Percentiles rank a stretch among this genome's conserved stretches.
Conservation (phyloP, 2,329 filamentous ascomycete genomes). For the Phaeoacremonium minimum region DNA sequence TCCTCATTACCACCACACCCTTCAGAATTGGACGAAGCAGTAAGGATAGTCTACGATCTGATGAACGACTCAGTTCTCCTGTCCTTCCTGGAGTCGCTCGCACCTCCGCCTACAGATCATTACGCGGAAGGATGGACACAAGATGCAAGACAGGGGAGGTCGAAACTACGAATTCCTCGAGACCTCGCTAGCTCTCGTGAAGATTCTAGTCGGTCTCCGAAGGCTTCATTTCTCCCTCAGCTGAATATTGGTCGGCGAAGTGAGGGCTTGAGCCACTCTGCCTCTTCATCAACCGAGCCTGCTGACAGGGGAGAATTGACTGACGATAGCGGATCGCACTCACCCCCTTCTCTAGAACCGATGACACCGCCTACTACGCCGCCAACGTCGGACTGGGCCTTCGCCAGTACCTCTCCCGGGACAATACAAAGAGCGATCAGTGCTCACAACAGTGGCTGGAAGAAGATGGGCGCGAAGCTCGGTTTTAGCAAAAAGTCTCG, state of each 20-base stretch:
- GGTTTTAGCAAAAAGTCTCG: slow-evolving; percentile 52
- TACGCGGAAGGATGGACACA: slow-evolving; percentile 27
- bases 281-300: slow-evolving; percentile 39
- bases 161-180: slow-evolving; percentile 31
- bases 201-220: slow-evolving; percentile 38
- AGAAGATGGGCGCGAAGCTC: slow-evolving; percentile 59
- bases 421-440: slow-evolving; percentile 49
- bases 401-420: slow-evolving; percentile 47
- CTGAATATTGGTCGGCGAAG: slow-evolving; percentile 31
- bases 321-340: slow-evolving; percentile 63
- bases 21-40: slow-evolving; percentile 72
- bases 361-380: slow-evolving; percentile 75
- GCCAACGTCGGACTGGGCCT: slow-evolving; percentile 55
- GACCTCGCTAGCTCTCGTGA: slow-evolving; percentile 26
- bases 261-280: slow-evolving; percentile 32
- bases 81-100: slow-evolving; percentile 76
- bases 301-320: slow-evolving; percentile 48
- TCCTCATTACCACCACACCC: slow-evolving; percentile 64
- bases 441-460: slow-evolving; percentile 57
- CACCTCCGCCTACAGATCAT: slow-evolving; percentile 28
- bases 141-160: slow-evolving; percentile 30
- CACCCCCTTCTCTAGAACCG: slow-evolving; percentile 51
- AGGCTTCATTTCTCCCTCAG: slow-evolving; percentile 34
- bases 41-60: slow-evolving; percentile 85
- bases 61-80: slow-evolving; percentile 97